A percentile compares a stretch with the other conserved stretches of the same genome.
Conservation (phyloP, 495 filamentous ascomycete genomes). For the Penicillium fimorum region DNA sequence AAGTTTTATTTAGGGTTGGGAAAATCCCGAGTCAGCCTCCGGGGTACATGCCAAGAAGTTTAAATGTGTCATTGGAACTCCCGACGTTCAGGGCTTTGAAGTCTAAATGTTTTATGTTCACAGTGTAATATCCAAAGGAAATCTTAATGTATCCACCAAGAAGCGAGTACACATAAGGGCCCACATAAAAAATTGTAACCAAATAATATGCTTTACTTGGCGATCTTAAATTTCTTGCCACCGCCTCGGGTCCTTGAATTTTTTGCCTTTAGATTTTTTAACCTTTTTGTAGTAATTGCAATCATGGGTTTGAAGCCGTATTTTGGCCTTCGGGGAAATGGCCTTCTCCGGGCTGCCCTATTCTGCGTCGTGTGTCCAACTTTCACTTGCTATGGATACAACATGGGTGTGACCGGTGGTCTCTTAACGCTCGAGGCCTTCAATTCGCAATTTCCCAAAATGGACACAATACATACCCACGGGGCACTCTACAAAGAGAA, state of each 20-base stretch:
- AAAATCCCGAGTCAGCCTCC: too few relatives aligned
- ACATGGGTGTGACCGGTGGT: constrained; percentile 48
- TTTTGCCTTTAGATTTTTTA: not conserved
- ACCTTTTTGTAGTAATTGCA: not conserved
- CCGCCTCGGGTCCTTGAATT: not conserved
- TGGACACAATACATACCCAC: constrained; percentile 50
- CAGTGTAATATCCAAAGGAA: too few relatives aligned
- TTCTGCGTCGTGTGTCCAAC: constrained; percentile 44
- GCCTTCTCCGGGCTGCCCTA: constrained; percentile 35
- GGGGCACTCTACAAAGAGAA: constrained; percentile 32
- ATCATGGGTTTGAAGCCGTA: constrained; percentile 29
- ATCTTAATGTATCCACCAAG: too few relatives aligned
- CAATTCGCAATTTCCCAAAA: constrained; percentile 47
- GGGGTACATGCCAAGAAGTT: too few relatives aligned
- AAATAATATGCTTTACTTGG: too few relatives aligned
- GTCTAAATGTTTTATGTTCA: too few relatives aligned
- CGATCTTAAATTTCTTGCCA: not conserved
- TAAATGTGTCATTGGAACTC: too few relatives aligned
- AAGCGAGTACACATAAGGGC: too few relatives aligned
- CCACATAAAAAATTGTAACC: too few relatives aligned
- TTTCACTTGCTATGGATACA: constrained; percentile 54
- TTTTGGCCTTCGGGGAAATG: constrained; percentile 37
- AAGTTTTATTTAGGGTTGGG: too few relatives aligned
- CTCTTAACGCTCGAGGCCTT: constrained; percentile 41
- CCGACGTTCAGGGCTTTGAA: too few relatives aligned